Conservation (phyloP, 306 rosid genomes). For the Hippophae tibetana region DNA sequence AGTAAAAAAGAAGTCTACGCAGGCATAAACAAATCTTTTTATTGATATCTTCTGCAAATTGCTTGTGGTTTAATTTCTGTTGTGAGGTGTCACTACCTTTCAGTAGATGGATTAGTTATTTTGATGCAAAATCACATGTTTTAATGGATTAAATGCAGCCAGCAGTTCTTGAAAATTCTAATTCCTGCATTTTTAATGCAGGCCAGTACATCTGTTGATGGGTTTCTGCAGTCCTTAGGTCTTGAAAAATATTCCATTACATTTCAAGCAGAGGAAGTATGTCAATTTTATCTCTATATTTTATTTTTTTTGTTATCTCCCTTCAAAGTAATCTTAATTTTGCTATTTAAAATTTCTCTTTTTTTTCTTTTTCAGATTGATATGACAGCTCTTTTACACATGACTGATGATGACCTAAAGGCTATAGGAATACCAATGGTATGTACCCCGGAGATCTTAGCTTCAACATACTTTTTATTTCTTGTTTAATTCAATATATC, state of each 20-base stretch:
- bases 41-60: neutral
- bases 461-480: neutral
- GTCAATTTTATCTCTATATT: slow-evolving; percentile 11
- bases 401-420: slow-evolving; percentile 98
- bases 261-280: slow-evolving; percentile 98
- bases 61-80: neutral
- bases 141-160: neutral
- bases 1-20: slow-evolving; percentile 43
- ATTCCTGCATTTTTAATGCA: slow-evolving; percentile 35
- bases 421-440: slow-evolving; percentile 98
- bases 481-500: neutral
- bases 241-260: slow-evolving; percentile 88
- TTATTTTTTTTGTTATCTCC: neutral
- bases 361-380: slow-evolving; percentile 59
- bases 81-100: neutral
- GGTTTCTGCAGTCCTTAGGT: slow-evolving; percentile 74
- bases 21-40: slow-evolving; percentile 33
- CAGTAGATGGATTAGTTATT: neutral
- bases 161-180: neutral
- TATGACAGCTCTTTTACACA: slow-evolving; percentile 91
- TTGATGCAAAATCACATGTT: neutral
- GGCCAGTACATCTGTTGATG: slow-evolving; percentile 67
- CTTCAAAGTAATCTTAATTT: neutral
- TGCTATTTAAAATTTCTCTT: slow-evolving; percentile 8
- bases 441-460: slow-evolving; percentile 10